Base-by-base conservation (phyloP, 1,284 basidiomycete genomes). In the Ganoderma boninense region DNA sequence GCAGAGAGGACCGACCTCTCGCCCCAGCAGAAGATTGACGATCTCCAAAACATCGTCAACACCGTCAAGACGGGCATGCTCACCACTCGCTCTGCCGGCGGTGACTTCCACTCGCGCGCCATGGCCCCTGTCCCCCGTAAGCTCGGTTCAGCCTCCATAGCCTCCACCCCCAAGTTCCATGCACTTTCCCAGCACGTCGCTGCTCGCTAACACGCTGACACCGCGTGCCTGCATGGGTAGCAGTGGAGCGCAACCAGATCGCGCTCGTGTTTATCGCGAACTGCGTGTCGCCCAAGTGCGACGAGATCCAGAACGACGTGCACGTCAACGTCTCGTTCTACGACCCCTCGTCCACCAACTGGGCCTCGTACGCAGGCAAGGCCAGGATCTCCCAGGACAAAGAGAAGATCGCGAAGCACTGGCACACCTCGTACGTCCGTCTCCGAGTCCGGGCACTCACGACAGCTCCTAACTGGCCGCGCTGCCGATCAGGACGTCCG, bases 321-420 rank as follows among this genome's bases (percentile, higher is more conserved):
- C 88, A 95, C 77, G 92, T 94, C 73, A 96, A 96, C 78, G 89
- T 97, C 69, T 90, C 89, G 54, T 97, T 94, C 82, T 90, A 89
- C 76, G 91, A 96, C 77, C 85, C 87, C 40, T 84, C 86, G 40
- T 87, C 89, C 11, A 96, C 94, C 8, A 89, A 90, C 76, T 98
- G 96, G 96, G 94, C 91, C 0, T 95, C 93, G 78, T 93, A 92
- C 75, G 87, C 92, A 26, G 96, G 96, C 65, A 90, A 83, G 66
- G 96, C 95, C 8, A 89, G 82, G 68, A 82, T 95, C 26, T 85
- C 84, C 62, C 85, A 89, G 72, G 91, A 96, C 80, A 85, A 84
- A 49, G 87, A 87, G 10, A 78, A 89, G 67, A 90, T 96, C 73
- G 89, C 88, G 74, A 88, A 92, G 76, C 85, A 93, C 69, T 96